Percentiles rank a stretch among this genome's conserved stretches.
phyloP scores from a whole-genome alignment of 2,329 filamentous ascomycete genomes.

The Alternaria arborescens region DNA sequence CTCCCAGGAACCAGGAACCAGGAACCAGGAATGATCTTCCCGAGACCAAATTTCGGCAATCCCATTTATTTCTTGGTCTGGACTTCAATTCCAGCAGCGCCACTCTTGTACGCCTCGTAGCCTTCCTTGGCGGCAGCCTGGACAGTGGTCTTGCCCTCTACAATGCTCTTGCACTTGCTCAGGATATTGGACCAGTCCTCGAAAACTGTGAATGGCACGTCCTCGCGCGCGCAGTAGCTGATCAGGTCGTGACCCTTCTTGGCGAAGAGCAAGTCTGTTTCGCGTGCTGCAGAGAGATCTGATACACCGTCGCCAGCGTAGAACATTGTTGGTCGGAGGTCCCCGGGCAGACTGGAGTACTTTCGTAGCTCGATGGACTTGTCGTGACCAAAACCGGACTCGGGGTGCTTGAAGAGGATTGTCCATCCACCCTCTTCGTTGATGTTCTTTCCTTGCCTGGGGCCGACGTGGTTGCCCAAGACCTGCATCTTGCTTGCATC shows the following conservation, averaged over 20 bases:
- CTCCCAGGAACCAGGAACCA: background rate
- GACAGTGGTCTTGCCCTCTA: slow-evolving; percentile 73
- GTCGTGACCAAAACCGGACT: slow-evolving; percentile 93
- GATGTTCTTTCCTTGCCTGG: slow-evolving; percentile 76
- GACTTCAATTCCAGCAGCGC: slow-evolving; percentile 50
- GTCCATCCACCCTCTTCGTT: slow-evolving; percentile 85
- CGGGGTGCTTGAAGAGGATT: slow-evolving; percentile 83
- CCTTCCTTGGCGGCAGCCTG: slow-evolving; percentile 71
- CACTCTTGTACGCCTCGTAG: slow-evolving; percentile 57
- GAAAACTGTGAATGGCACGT: slow-evolving; percentile 88
- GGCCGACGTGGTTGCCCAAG: slow-evolving; percentile 82
- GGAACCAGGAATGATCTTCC: background rate
- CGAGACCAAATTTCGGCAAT: background rate
- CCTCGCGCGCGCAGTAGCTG: slow-evolving; percentile 82
- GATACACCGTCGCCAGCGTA: slow-evolving; percentile 74
- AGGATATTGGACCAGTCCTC: slow-evolving; percentile 84
- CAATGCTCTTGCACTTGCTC: slow-evolving; percentile 77
- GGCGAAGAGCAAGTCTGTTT: slow-evolving; percentile 92
- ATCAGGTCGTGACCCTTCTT: slow-evolving; percentile 92
- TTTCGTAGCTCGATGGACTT: slow-evolving; percentile 91
- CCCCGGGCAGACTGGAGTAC: slow-evolving; percentile 76
- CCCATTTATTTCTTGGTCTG: slow-evolving; percentile 27
- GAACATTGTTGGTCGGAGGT: slow-evolving; percentile 80
- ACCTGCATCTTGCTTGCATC: slow-evolving; percentile 83
- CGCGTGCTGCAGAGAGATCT: slow-evolving; percentile 73